These are phyloP conservation scores for Exophiala dermatitidis DNA, from an alignment of 2,329 filamentous ascomycete genomes.

Conservation along the genomic window DNA sequence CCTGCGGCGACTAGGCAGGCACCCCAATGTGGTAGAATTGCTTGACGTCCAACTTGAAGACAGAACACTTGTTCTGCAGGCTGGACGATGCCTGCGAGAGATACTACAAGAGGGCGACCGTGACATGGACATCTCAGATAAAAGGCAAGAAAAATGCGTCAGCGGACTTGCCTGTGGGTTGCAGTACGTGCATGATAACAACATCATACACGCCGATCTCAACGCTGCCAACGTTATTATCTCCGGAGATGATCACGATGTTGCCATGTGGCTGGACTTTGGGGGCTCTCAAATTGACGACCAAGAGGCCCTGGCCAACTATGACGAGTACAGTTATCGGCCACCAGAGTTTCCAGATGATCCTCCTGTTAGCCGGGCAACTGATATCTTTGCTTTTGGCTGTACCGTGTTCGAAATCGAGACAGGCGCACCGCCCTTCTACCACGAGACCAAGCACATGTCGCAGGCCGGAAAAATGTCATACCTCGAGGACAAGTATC, in stretches of 20 bases:
- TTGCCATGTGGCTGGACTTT: constrained; percentile 2
- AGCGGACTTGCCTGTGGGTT: constrained; percentile 1
- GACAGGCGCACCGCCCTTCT: not conserved
- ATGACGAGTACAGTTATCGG: constrained; percentile 3
- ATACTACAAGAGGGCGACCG: not conserved
- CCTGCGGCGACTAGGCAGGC: not conserved
- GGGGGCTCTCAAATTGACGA: not conserved
- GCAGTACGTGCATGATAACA: not conserved
- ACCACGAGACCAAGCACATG: not conserved
- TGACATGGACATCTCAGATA: not conserved
- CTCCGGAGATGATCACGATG: not conserved
- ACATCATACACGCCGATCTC: constrained; percentile 2
- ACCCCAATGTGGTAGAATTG: not conserved
- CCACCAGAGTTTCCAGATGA: not conserved
- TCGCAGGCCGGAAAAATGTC: not conserved
- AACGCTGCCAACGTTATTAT: constrained; percentile 3
- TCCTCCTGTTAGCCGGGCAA: not conserved
- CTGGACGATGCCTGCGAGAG: not conserved
- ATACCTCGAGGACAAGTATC: not conserved
- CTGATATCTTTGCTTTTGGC: constrained; percentile 7
- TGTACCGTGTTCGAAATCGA: constrained; percentile 2
- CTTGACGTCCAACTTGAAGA: constrained; percentile 3
- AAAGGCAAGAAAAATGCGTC: not conserved
- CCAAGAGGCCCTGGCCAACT: not conserved
- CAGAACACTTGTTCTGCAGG: not conserved